Evolutionary conservation across 345 rosid species (phyloP).

Genomic region (Salix dunnii): DNA sequence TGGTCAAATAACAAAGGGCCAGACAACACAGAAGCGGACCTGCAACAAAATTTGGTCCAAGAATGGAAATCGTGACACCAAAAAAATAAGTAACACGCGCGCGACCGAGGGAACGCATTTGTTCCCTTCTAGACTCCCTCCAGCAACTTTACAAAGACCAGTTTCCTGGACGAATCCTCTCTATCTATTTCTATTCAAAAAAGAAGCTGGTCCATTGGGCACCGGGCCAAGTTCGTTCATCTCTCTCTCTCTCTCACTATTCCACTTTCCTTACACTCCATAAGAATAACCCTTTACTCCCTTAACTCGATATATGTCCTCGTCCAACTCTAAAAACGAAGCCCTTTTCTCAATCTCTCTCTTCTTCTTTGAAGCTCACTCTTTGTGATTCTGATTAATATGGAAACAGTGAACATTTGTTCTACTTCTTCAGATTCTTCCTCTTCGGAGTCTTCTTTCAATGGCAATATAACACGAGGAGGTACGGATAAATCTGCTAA

Average conservation of each 20-base stretch:
- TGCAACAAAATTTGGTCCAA: conserved; percentile 14
- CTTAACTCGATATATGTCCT: neutral
- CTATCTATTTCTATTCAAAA: neutral
- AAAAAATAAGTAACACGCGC: conserved; percentile 1
- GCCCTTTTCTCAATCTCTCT: neutral
- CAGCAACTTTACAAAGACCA: conserved; percentile 47
- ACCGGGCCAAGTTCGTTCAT: conserved; percentile 32
- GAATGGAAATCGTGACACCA: conserved; percentile 6
- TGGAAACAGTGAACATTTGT: conserved; percentile 38
- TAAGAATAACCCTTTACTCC: neutral
- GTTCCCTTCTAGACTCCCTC: conserved; percentile 17
- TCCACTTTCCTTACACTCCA: conserved; percentile 7
- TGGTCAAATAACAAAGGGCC: conserved; percentile 18
- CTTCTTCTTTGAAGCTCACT: neutral
- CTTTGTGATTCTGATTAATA: neutral
- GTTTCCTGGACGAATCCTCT: conserved; percentile 46
- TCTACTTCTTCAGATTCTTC: conserved; percentile 51
- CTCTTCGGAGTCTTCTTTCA: conserved; percentile 43
- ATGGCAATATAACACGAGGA: conserved; percentile 20
- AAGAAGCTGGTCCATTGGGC: conserved; percentile 1
- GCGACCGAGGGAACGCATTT: conserved; percentile 2
- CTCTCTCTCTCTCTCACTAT: conserved; percentile 1
- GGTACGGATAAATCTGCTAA: conserved; percentile 21
- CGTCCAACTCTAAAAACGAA: neutral
- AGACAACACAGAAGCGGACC: conserved; percentile 14